Evolutionary conservation across 2,329 filamentous ascomycete species (phyloP), one percentile per base, ranked within the genome.

Genomic region (Fonsecaea multimorphosa): DNA sequence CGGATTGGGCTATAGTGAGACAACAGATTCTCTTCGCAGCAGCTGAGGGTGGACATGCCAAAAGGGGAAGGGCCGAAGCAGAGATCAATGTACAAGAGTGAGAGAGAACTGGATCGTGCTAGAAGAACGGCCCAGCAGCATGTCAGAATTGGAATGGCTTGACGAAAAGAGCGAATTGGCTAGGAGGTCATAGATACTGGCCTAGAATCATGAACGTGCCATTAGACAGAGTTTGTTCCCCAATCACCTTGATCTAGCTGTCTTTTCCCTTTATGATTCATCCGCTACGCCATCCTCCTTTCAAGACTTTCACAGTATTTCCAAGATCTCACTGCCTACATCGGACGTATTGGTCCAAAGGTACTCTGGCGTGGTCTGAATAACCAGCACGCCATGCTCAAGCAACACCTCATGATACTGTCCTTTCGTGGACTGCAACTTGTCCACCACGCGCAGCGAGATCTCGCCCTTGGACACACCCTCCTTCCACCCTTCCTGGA

Each of bases 381-480:
- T 71, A 64, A 82, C 84, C 24, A 86, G 73, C 32, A 80, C 74
- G 1, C 83, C 84, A 44, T 81, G 80, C 71, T 85, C 83, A 32
- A 85, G 64, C 1, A 81, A 74, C 19, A 74, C 72, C 77, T 86
- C 83, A 68, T 80, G 78, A 65, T 84, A 85, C 12, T 72, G 75
- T 5, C 68, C 73, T 61, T 78, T 76, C 68, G 3, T 31, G n/a
- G n/a, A n/a, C 29, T 74, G 70, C 46, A 83, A 76, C 70, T 78
- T 76, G 56, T 84, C 82, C 2, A 84, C 82, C 40, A 86, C 70
- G 31, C 83, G 78, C 68, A 85, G 78, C 22, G 73, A 76, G 19
- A 85, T 72, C 70, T 80, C 77, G 44, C 75, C 76, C 69, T 76
- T 80, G 9, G 78, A 75, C n/a, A 84, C 72, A 2, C 74, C 79